These are phyloP conservation scores for Venturia effusa DNA, from an alignment of 2,329 filamentous ascomycete genomes.

Conservation along the genomic window DNA sequence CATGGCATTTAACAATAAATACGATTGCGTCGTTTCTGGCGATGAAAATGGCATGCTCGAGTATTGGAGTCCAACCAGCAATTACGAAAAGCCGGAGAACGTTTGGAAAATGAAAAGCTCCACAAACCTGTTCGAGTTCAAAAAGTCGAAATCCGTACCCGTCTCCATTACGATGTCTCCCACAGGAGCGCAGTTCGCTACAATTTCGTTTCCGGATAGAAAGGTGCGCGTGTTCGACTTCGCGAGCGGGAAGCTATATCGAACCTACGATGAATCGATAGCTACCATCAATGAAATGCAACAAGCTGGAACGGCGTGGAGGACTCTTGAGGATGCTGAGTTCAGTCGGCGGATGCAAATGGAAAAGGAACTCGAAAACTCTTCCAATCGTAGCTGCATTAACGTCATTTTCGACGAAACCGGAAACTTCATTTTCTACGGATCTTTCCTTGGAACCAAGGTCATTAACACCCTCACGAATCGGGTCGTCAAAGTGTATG, in stretches of 20 bases:
- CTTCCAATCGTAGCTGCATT: constrained; percentile 54
- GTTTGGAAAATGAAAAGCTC: constrained; percentile 91
- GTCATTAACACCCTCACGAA: constrained; percentile 95
- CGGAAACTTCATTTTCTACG: constrained; percentile 88
- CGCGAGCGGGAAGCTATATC: constrained; percentile 71
- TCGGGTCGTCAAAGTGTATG: constrained; percentile 80
- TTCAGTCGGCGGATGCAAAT: constrained; percentile 80
- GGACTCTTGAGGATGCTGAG: constrained; percentile 79
- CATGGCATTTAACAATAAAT: constrained; percentile 81
- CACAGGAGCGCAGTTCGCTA: constrained; percentile 73
- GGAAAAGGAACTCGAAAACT: constrained; percentile 74
- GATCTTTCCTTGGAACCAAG: constrained; percentile 84
- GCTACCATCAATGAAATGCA: constrained; percentile 88
- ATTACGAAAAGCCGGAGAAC: constrained; percentile 80
- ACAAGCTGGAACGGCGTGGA: constrained; percentile 72
- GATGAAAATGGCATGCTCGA: constrained; percentile 92
- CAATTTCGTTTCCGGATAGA: constrained; percentile 84
- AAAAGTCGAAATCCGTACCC: constrained; percentile 81
- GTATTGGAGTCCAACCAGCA: constrained; percentile 78
- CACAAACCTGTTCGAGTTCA: constrained; percentile 93
- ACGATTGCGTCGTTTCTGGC: constrained; percentile 81
- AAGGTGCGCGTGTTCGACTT: constrained; percentile 94
- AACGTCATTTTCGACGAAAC: constrained; percentile 96
- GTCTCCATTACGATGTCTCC: constrained; percentile 77
- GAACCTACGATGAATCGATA: constrained; percentile 92